Base-by-base conservation (phyloP, 2,329 filamentous ascomycete genomes). In the Apiospora saccharicola region DNA sequence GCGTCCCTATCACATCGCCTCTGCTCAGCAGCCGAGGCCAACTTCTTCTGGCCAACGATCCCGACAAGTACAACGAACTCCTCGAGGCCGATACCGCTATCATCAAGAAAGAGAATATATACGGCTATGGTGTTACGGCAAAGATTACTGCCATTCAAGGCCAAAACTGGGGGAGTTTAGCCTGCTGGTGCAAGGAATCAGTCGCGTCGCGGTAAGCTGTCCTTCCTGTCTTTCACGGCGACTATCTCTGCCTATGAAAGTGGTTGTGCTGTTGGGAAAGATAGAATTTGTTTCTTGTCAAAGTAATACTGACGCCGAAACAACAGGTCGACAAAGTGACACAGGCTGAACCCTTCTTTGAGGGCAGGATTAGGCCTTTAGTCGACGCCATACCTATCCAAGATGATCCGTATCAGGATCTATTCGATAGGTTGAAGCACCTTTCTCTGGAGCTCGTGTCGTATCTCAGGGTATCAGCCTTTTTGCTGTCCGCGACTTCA, bases 391-490 rank as follows among this genome's bases (percentile, higher is more conserved):
- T 78, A 10, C 72, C 75, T 24, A 46, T 73, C 44, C 73, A 78
- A 71, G 78, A 71, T 34, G 69, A 76, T 19, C 69, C 73, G 16
- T 81, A 72, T 19, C 88, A 91, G 74, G 90, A 92, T 53, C 85
- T 93, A 34, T 98, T 98, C 80, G 87, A 89, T 68, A 90, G 94
- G 72, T 87, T 99, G 72, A 97, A 98, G 84, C 89, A 93, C 72
- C 86, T 96, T 64, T 97, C 95, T 7, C 89, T 94, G 73, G 96
- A 98, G 82, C 90, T 98, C 57, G 89, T 98, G 34, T 92, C 93
- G 1, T 90, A 98, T 34, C 87, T 98, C 43, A 90, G 95, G 69
- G 89, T 98, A 8, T 95, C 94, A 1, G 94, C 95, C 1, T 88
- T 98, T n/a, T 86, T 98, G 22, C 91, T 93, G 72, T 88, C 90